Conservation (phyloP, 768 basidiomycete species). For the Tylopilus plumbeoviolaceoides region DNA sequence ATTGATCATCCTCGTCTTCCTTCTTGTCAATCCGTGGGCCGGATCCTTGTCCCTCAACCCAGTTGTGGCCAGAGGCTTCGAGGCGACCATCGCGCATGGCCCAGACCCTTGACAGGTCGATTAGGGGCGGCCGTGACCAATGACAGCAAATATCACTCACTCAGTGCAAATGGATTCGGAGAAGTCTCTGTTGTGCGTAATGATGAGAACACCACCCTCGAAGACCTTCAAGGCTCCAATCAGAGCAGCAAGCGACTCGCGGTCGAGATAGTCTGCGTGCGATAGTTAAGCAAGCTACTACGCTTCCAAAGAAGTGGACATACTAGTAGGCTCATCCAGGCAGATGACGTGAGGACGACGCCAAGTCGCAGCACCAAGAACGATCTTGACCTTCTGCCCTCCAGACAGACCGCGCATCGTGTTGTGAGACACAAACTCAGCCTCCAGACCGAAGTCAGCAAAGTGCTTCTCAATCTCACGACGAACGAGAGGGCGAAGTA, state of each 20-base stretch:
- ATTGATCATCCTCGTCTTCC: slow-evolving; percentile 84
- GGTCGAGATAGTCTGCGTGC: slow-evolving; percentile 88
- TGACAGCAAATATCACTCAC: slow-evolving; percentile 24
- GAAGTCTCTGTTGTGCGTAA: slow-evolving; percentile 98
- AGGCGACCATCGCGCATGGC: slow-evolving; percentile 97
- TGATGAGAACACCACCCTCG: slow-evolving; percentile 97
- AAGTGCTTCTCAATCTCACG: slow-evolving; percentile 99
- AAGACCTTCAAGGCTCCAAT: slow-evolving; percentile 98
- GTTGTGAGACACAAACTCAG: slow-evolving; percentile 99
- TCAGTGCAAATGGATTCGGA: slow-evolving; percentile 97
- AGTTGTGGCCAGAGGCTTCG: slow-evolving; percentile 97
- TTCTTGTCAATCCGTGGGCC: slow-evolving; percentile 94
- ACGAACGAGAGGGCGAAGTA: slow-evolving; percentile 94
- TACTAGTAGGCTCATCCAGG: slow-evolving; percentile 94
- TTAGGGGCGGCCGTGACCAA: not conserved
- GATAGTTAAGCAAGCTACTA: not conserved
- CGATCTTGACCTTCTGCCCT: slow-evolving; percentile 99
- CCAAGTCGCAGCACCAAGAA: slow-evolving; percentile 98
- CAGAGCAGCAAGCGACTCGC: slow-evolving; percentile 97
- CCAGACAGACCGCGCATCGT: slow-evolving; percentile 98
- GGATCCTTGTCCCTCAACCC: slow-evolving; percentile 98
- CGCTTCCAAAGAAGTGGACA: slow-evolving; percentile 22
- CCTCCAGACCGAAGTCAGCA: slow-evolving; percentile 97
- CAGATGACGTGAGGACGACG: slow-evolving; percentile 97
- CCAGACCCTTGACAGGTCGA: slow-evolving; percentile 62